Evolutionary conservation across 441 rosid genomes (phyloP), one percentile per base, ranked within the genome.

Genomic region (Gossypium schwendimanii): DNA sequence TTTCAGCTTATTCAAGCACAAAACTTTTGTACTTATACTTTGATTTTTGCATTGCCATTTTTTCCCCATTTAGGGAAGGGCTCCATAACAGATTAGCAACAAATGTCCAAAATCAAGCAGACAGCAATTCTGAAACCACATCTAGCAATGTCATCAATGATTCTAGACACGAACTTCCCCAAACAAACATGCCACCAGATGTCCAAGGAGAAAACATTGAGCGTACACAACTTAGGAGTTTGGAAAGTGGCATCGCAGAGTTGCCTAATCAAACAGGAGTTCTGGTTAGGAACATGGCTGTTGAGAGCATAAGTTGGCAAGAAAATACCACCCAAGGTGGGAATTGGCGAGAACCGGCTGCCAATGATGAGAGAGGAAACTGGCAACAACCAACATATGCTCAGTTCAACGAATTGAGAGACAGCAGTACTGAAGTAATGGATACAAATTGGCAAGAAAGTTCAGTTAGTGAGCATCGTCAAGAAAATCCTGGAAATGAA

Each of bases 41-140:
- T 73, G 62, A 63, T 63, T 63, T 3, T n/a, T 24, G 65, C 52
- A 14, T 26, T 23, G 26, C 15, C 55, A 47, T 71, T 73, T 28
- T 54, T 79, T 75, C 69, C 75, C 70, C 33, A 67, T 75, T 39
- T 79, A 95, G 99, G 89, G 97, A 91, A 77, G 99, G 98, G 57
- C 90, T 95, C 75, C 97, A 87, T 72, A 84, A 87, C 75, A 86
- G 91, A 81, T 82, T 90, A 72, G 99, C 89, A 80, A 87, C 64
- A 80, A 87, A 87, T 73, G 93, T 88, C 39, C 85, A 85, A 74
- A 84, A 87, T 74, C 94, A 89, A 77, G 91, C 80, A 63, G 84
- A 77, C 74, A 77, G 81, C 75, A 85, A 79, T 78, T 81, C 96
- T 74, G 92, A 87, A 71, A 73, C 71, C 50, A 69, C 77, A 21